Base-by-base conservation (phyloP, 371 early-diverging fungal species). In the Cokeromyces recurvatus region DNA sequence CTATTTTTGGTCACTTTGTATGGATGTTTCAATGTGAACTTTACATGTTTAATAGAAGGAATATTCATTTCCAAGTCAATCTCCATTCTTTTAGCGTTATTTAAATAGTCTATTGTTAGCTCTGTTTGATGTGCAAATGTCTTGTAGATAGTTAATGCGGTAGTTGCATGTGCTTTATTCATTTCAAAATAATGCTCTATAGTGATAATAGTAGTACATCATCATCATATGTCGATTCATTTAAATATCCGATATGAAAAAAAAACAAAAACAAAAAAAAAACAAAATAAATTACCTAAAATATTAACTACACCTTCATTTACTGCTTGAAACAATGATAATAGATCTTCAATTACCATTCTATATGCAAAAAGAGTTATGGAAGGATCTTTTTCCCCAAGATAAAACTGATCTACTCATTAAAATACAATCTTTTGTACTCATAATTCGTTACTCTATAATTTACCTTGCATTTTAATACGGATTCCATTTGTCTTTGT, bases 281-380 rank as follows among this genome's bases (percentile, higher is more conserved):
- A n/a, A n/a, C n/a, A n/a, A n/a, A n/a, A n/a, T n/a, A n/a, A n/a
- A n/a, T 31, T 35, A 86, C 90, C 82, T 44, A 96, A 75, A 49
- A 94, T 86, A 55, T 90, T 86, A 59, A 95, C 86, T 16, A 93
- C 86, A n/a, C 88, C 94, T 64, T 92, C 92, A 64, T 94, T 96
- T 65, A 92, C 75, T 11, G 90, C 75, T 61, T 92, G 89, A 64
- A 94, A 94, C 21, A 95, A 66, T 17, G 80, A 73, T 40, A 95
- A 71, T 62, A 91, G 68, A 51, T 96, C 97, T 16, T 86, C 84
- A 27, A 94, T 68, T 10, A 91, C 63, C 54, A 95, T 64, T 14
- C 86, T 73, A 57, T 90, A 94, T 1, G 92, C 90, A 43, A 86
- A 79, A 37, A 91, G 71, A 0, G 92, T 89, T 2, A 93, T 85